Base-by-base conservation (phyloP, 257 asterid species). In the Leptodermis oblonga region DNA sequence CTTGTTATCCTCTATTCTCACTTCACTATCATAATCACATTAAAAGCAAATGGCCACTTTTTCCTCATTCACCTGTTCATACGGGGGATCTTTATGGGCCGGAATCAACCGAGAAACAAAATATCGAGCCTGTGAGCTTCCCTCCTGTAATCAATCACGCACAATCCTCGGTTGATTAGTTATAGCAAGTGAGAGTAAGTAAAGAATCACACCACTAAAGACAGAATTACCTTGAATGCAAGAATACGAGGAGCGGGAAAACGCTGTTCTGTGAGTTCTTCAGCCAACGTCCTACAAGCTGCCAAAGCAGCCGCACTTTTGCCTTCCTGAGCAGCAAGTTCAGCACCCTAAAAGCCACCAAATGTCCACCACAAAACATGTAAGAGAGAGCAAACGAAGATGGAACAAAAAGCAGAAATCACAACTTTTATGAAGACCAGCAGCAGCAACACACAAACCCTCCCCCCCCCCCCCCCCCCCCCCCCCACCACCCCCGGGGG, bases 181-280 rank as follows among this genome's bases (percentile, higher is more conserved):
- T n/a, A n/a, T n/a, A 1, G 10, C 26, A 18, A n/a, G n/a, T n/a
- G n/a, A n/a, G n/a, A n/a, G n/a, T n/a, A n/a, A n/a, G n/a, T n/a
- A n/a, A n/a, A n/a, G n/a, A n/a, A n/a, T n/a, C n/a, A n/a, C n/a
- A n/a, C n/a, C n/a, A n/a, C n/a, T n/a, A 67, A n/a, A n/a, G n/a
- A n/a, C n/a, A n/a, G n/a, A n/a, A n/a, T n/a, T 78, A 87, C 99
- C 96, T 89, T 94, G 80, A 94, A 94, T 58, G 97, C 96, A 81
- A 91, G 97, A 81, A 94, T 94, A 62, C 99, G 80, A 61, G 99
- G 97, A 76, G 99, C 97, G 68, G 99, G 99, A 78, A 94, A 94
- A 65, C 97, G 89, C 84, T 83, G 63, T 82, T 90, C 99, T 0
- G 96, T 86, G 67, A 93, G 91, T 87, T 93, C 99, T 81, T 93